Base-by-base conservation (phyloP, 108 stramenopile species). In the Nannochloropsis gaditana region DNA sequence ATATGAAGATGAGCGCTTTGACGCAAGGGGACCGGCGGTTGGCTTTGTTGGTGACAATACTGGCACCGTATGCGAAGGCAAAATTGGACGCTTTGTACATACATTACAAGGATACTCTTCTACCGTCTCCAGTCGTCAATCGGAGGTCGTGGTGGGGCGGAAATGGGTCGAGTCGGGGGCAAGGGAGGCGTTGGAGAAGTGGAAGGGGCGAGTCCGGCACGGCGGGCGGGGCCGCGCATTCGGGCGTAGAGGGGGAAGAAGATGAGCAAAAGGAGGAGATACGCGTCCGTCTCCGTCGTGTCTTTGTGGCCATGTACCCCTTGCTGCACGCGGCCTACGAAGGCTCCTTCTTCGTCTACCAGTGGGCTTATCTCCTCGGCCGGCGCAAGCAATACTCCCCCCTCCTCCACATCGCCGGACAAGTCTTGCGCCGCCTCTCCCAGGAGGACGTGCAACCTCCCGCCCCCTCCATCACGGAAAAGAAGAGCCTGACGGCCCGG, bases 321-420 rank as follows among this genome's bases (percentile, higher is more conserved):
- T 83, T 87, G 8, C 83, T 87, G 31, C 87, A 82, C 80, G 83
- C 83, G 17, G 80, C 87, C 21, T 84, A 87, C 83, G 87, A 87
- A 45, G 87, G 87, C 1, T 84, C 87, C 43, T 83, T 79, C 45
- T 83, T 87, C 11, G 79, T 83, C 11, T 87, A 84, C 83, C 87
- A 87, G 80, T 87, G 87, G 87, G 79, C 79, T 4, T 87, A 87
- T n/a, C 87, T 87, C 15, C 84, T 87, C 80, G 83, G 87, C n/a
- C 21, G 83, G 44, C 47, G 83, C 9, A 79, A 83, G 17, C 83
- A 79, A 31, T 87, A 80, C 80, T 87, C 87, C 44, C 87, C 87
- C 9, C 79, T 79, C 42, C 83, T 87, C 9, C 82, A 79, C 9
- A 59, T 87, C 43, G 80, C 79, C 79, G 87, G 87, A 44, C 80